Evolutionary conservation across 768 basidiomycete species (phyloP).

Genomic region (Tricholoma furcatifolium): DNA sequence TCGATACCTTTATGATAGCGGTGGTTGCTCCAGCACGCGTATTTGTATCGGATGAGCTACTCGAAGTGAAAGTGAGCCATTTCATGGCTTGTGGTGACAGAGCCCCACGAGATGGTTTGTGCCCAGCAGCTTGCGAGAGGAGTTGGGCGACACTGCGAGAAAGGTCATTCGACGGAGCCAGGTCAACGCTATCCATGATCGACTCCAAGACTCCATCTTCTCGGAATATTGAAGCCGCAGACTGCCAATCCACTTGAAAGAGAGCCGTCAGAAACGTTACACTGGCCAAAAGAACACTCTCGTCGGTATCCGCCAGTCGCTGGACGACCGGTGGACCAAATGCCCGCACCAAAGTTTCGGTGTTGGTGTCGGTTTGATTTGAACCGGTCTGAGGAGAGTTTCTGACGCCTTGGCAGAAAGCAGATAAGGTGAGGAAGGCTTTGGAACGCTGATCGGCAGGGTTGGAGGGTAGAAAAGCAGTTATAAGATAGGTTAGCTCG

Average conservation of each 20-base stretch:
- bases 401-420: constrained; percentile 63
- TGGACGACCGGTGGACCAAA: constrained; percentile 51
- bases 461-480: constrained; percentile 51
- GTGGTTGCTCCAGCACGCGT: constrained; percentile 66
- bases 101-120: constrained; percentile 66
- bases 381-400: constrained; percentile 31
- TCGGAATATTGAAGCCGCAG: constrained; percentile 63
- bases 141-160: constrained; percentile 68
- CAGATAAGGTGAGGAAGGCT: constrained; percentile 67
- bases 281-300: constrained; percentile 50
- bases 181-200: constrained; percentile 69
- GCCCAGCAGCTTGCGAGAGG: constrained; percentile 72
- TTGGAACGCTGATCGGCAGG: constrained; percentile 53
- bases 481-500: constrained; percentile 51
- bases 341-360: constrained; percentile 44
- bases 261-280: constrained; percentile 73
- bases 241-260: constrained; percentile 77
- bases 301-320: constrained; percentile 55
- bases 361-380: constrained; percentile 43
- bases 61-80: constrained; percentile 69
- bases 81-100: constrained; percentile 53
- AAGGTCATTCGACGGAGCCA: constrained; percentile 49
- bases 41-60: constrained; percentile 39
- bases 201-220: constrained; percentile 63
- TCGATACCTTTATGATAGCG: constrained; percentile 76